phyloP scores from a whole-genome alignment of 257 asterid genomes.

The Nicotiana tomentosiformis region DNA sequence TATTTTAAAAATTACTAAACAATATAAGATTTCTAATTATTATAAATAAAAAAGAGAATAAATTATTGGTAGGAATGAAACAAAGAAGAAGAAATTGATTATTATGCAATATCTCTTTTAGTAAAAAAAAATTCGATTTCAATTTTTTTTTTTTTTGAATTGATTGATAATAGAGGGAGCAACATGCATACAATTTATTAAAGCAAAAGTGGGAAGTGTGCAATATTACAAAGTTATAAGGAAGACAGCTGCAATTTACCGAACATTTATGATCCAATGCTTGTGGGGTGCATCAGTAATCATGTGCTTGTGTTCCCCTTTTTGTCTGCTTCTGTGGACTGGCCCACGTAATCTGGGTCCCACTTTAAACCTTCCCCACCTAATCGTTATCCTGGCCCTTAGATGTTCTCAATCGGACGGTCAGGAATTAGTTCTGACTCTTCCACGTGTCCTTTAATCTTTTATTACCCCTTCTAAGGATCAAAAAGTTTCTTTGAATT shows the following conservation, averaged over 20 bases:
- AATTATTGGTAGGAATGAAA: too few relatives aligned
- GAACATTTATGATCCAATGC: neutral
- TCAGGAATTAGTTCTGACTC: neutral
- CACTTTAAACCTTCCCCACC: neutral
- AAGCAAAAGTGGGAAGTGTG: neutral
- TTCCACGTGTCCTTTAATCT: constrained; percentile 25
- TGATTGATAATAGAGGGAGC: neutral
- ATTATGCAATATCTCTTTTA: too few relatives aligned
- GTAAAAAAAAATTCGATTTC: too few relatives aligned
- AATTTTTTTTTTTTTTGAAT: too few relatives aligned
- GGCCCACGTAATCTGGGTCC: constrained; percentile 17
- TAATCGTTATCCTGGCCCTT: neutral
- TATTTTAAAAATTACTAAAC: too few relatives aligned
- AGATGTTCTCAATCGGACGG: constrained; percentile 32
- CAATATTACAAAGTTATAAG: neutral
- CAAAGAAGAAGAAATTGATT: too few relatives aligned
- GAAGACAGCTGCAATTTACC: neutral
- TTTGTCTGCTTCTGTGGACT: constrained; percentile 22
- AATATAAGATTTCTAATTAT: too few relatives aligned
- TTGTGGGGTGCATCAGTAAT: constrained; percentile 18
- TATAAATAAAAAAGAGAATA: too few relatives aligned
- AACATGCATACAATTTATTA: neutral
- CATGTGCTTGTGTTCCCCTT: constrained; percentile 35
- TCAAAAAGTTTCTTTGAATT: too few relatives aligned
- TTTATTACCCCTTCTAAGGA: neutral